A percentile compares a stretch with the other conserved stretches of the same genome.
Evolutionary conservation across 495 filamentous ascomycete species (phyloP).

Genomic region (Penicillium steckii): DNA sequence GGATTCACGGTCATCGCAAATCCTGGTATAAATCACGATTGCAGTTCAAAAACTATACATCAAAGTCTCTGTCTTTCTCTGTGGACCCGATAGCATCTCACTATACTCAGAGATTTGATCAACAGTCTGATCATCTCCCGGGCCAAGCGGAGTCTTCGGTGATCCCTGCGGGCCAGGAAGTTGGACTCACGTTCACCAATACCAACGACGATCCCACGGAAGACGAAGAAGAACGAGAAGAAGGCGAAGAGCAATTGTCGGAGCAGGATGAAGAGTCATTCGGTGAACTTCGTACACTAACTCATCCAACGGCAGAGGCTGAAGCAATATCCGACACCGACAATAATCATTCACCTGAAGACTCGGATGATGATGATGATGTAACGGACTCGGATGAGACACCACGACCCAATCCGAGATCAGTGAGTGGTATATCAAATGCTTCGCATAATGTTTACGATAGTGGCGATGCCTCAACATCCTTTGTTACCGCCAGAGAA

Average conservation of each 20-base stretch:
- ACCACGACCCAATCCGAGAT: slow-evolving; percentile 12
- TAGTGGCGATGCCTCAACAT: slow-evolving; percentile 20
- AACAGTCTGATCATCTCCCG: slow-evolving; percentile 35
- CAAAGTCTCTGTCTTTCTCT: slow-evolving; percentile 53
- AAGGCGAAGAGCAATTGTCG: slow-evolving; percentile 9
- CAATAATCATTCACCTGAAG: slow-evolving; percentile 1
- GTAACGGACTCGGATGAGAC: slow-evolving; percentile 12
- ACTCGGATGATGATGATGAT: slow-evolving; percentile 3
- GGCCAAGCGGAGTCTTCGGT: slow-evolving; percentile 34
- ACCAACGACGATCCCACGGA: slow-evolving; percentile 9
- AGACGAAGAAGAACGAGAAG: slow-evolving; percentile 17
- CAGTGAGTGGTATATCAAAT: background rate
- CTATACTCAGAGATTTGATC: slow-evolving; percentile 34
- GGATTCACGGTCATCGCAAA: slow-evolving; percentile 64
- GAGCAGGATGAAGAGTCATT: slow-evolving; percentile 17
- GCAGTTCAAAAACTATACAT: slow-evolving; percentile 55
- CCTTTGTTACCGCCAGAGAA: slow-evolving; percentile 35
- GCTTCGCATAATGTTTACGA: slow-evolving; percentile 10
- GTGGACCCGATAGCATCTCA: slow-evolving; percentile 42
- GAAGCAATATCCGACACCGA: background rate
- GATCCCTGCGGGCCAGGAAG: slow-evolving; percentile 14
- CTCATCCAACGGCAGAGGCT: slow-evolving; percentile 11
- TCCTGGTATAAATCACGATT: slow-evolving; percentile 60
- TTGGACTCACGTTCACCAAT: slow-evolving; percentile 20
- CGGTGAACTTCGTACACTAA: slow-evolving; percentile 20